A percentile compares a stretch with the other conserved stretches of the same genome.
These are phyloP conservation scores for Cornus controversa DNA, from an alignment of 148 eudicot genomes.

Conservation along the genomic window DNA sequence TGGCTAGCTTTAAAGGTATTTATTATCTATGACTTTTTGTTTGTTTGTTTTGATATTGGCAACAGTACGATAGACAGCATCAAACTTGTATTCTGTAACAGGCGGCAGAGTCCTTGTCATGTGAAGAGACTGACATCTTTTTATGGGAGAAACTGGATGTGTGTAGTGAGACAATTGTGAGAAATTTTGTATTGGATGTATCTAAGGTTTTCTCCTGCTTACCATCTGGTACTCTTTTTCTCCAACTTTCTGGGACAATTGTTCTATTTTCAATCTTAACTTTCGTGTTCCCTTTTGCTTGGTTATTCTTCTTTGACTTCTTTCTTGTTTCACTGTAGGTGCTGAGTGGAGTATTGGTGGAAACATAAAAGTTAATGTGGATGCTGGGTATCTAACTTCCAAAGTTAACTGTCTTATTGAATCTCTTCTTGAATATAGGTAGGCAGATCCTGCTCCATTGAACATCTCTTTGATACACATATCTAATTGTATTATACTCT, in stretches of 20 bases:
- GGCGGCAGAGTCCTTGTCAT: conserved; percentile 66
- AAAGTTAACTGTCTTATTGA: conserved; percentile 66
- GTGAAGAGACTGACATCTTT: conserved; percentile 38
- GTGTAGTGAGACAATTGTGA: conserved; percentile 36
- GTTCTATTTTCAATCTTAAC: conserved; percentile 1
- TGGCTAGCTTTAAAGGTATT: conserved; percentile 77
- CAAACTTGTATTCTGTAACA: conserved; percentile 19
- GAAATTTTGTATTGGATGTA: conserved; percentile 52
- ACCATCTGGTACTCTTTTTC: conserved; percentile 51
- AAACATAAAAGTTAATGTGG: conserved; percentile 32
- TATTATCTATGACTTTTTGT: background rate
- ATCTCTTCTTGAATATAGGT: conserved; percentile 74
- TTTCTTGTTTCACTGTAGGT: conserved; percentile 26
- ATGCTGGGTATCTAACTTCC: conserved; percentile 45
- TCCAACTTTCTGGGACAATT: background rate
- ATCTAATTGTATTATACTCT: background rate
- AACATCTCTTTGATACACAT: background rate
- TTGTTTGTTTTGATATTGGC: conserved; percentile 9
- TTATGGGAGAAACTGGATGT: conserved; percentile 54
- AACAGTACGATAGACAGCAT: background rate
- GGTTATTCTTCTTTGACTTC: background rate
- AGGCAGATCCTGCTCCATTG: background rate
- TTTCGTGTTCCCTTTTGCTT: background rate
- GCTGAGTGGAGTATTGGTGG: conserved; percentile 37
- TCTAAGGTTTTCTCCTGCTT: conserved; percentile 38